Evolutionary conservation across 2,329 filamentous ascomycete species (phyloP).

Genomic region (Diaporthe vexans): DNA sequence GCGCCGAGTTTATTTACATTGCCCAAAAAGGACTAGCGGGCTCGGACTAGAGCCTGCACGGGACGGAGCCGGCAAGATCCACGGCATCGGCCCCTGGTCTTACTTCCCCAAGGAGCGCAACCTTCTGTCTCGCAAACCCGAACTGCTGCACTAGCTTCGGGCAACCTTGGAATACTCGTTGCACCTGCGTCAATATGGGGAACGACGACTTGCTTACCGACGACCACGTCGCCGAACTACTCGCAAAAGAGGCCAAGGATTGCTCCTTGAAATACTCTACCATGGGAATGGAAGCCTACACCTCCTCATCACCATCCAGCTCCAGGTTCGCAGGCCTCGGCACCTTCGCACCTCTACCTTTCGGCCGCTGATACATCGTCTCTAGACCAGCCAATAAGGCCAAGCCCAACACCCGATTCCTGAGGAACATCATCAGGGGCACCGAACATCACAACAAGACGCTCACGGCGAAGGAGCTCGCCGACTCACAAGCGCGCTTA

Average conservation of each 20-base stretch:
- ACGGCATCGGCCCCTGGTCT: neutral
- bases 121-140: neutral
- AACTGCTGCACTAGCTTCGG: neutral
- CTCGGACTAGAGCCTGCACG: neutral
- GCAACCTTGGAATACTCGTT: neutral
- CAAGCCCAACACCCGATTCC: constrained; percentile 92
- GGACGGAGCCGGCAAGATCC: constrained; percentile 16
- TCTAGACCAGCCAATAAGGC: constrained; percentile 75
- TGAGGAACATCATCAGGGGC: constrained; percentile 89
- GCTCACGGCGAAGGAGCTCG: constrained; percentile 84
- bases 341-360: constrained; percentile 42
- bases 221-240: constrained; percentile 83
- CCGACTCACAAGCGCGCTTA: constrained; percentile 81
- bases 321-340: constrained; percentile 37
- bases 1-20: constrained; percentile 36
- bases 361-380: constrained; percentile 24
- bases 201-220: constrained; percentile 74
- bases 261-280: constrained; percentile 81
- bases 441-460: constrained; percentile 92
- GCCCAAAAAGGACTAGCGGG: constrained; percentile 19
- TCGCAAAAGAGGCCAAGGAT: constrained; percentile 83
- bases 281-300: constrained; percentile 78
- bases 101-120: neutral
- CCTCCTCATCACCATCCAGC: constrained; percentile 59
- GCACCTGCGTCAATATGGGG: constrained; percentile 50